Percentiles rank a stretch among this genome's conserved stretches.
phyloP scores from a whole-genome alignment of 2,329 filamentous ascomycete genomes.

The Lasiodiplodia sp. region DNA sequence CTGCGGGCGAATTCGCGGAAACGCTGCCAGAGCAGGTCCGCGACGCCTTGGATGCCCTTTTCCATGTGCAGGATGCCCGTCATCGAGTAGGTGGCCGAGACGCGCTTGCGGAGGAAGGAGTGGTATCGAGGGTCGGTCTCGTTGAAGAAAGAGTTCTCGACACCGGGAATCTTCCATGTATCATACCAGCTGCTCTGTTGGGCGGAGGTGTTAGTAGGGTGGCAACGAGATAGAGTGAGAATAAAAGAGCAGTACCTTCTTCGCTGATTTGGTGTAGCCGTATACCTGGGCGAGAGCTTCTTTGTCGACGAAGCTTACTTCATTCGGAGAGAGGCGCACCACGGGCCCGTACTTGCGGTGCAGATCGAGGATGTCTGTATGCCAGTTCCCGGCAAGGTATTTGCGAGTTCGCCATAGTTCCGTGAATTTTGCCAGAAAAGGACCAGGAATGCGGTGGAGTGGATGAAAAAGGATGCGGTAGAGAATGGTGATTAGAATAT shows the following conservation, averaged over 20 bases:
- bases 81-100: not conserved
- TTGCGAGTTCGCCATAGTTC: slow-evolving; percentile 27
- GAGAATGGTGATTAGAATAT: slow-evolving; percentile 34
- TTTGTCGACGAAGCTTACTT: slow-evolving; percentile 53
- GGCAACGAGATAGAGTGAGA: too few species aligned
- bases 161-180: not conserved
- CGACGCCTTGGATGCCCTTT: not conserved
- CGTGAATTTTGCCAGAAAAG: slow-evolving; percentile 41
- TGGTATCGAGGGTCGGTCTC: not conserved
- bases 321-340: slow-evolving; percentile 50
- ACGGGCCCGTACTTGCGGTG: slow-evolving; percentile 52
- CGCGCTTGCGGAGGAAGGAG: slow-evolving; percentile 13
- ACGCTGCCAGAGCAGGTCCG: not conserved
- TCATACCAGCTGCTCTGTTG: not conserved
- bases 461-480: slow-evolving; percentile 54
- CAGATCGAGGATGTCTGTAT: slow-evolving; percentile 41
- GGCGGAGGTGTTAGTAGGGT: not conserved
- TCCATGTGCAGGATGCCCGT: slow-evolving; percentile 2
- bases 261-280: slow-evolving; percentile 39
- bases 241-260: slow-evolving; percentile 23
- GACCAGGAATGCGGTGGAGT: slow-evolving; percentile 52
- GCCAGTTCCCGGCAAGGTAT: slow-evolving; percentile 35
- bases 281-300: slow-evolving; percentile 44
- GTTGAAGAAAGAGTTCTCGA: slow-evolving; percentile 3
- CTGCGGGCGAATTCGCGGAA: slow-evolving; percentile 63